phyloP scores from a whole-genome alignment of 257 asterid genomes.

The Penstemon eatonii region DNA sequence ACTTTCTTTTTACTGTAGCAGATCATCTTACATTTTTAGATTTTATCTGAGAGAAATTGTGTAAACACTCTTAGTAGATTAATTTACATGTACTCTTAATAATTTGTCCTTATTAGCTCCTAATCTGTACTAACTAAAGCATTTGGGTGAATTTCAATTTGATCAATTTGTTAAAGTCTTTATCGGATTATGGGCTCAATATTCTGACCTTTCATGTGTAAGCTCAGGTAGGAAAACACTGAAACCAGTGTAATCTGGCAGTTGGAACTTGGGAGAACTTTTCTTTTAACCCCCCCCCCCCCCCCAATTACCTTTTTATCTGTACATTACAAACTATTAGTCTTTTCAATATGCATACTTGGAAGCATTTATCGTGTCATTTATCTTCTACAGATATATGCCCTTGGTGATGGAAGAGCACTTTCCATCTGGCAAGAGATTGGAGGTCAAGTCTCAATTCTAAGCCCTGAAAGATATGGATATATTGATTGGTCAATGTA shows the following conservation, averaged over 20 bases:
- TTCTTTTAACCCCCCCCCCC: too few relatives aligned
- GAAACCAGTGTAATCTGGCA: constrained; percentile 19
- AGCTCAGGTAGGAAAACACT: constrained; percentile 21
- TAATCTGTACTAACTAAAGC: constrained; percentile 26
- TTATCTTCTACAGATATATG: constrained; percentile 60
- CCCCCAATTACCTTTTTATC: neutral
- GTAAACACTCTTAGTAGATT: constrained; percentile 11
- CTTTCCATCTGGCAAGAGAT: constrained; percentile 73
- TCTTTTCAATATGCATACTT: constrained; percentile 16
- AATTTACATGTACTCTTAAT: constrained; percentile 10
- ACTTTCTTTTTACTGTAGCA: neutral
- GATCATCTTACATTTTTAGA: neutral
- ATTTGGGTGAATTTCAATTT: constrained; percentile 11
- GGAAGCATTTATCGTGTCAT: constrained; percentile 15
- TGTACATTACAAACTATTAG: neutral
- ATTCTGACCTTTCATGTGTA: constrained; percentile 1
- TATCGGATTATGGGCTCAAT: constrained; percentile 20
- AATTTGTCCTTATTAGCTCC: constrained; percentile 22
- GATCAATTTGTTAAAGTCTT: constrained; percentile 14
- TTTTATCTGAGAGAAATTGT: neutral
- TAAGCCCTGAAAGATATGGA: constrained; percentile 75
- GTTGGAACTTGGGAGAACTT: constrained; percentile 8
- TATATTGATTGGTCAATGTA: constrained; percentile 92
- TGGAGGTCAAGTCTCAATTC: constrained; percentile 69
- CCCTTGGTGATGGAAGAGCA: constrained; percentile 71